Conservation (phyloP, 257 asterid genomes). For the Echium plantagineum region DNA sequence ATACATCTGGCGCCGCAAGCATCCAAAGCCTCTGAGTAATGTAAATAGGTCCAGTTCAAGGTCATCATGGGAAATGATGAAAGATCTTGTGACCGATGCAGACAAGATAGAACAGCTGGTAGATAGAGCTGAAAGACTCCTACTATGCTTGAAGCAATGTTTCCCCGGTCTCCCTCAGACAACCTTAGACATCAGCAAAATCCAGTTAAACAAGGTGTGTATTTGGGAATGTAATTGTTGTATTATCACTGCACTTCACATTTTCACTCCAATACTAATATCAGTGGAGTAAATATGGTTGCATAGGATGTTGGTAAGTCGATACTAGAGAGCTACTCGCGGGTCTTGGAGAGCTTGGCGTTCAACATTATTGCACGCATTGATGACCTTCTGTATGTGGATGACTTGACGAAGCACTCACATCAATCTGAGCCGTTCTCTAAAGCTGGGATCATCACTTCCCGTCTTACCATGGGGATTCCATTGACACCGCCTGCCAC, state of each 20-base stretch:
- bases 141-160: constrained; percentile 47
- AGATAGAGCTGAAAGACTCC: constrained; percentile 60
- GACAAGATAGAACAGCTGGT: constrained; percentile 51
- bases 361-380: constrained; percentile 66
- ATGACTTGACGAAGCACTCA: constrained; percentile 60
- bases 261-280: not conserved
- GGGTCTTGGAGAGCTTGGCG: constrained; percentile 78
- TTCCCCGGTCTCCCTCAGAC: constrained; percentile 86
- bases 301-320: constrained; percentile 75
- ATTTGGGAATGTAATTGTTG: not conserved
- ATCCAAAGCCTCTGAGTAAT: constrained; percentile 29
- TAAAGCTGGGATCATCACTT: constrained; percentile 36
- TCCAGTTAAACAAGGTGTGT: constrained; percentile 64
- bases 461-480: constrained; percentile 24
- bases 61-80: constrained; percentile 75
- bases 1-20: constrained; percentile 43
- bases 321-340: constrained; percentile 69
- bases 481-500: constrained; percentile 20
- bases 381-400: constrained; percentile 61
- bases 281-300: not conserved
- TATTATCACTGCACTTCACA: not conserved
- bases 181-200: constrained; percentile 63
- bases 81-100: constrained; percentile 55
- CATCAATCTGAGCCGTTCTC: constrained; percentile 48
- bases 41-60: constrained; percentile 39